Evolutionary conservation across 2,329 filamentous ascomycete genomes (phyloP).

Genomic region (Fusarium devonianum): DNA sequence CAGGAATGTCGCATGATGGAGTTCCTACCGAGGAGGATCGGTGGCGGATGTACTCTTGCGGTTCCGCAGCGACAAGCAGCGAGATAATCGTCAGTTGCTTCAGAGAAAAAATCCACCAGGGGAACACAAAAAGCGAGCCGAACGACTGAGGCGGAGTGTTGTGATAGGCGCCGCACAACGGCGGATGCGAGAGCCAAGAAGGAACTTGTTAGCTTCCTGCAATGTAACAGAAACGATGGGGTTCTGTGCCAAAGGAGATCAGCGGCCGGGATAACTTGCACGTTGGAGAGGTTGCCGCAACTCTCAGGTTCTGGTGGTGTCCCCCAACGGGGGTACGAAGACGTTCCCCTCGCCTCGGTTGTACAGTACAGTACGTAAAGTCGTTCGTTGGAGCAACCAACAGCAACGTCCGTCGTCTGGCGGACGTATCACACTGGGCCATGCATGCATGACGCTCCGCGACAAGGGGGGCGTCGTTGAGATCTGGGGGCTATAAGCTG

Average conservation of each 20-base stretch:
- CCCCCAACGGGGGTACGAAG: conserved; percentile 19
- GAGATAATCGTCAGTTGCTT: conserved; percentile 3
- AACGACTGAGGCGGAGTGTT: not conserved
- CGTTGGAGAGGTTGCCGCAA: conserved; percentile 18
- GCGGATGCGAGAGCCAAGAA: not conserved
- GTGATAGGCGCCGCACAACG: conserved; percentile 3
- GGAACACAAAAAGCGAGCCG: not conserved
- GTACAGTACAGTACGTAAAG: no score
- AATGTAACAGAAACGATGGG: conserved; percentile 34
- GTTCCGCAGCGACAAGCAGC: conserved; percentile 14
- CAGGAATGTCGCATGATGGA: no score
- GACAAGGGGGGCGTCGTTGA: conserved; percentile 12
- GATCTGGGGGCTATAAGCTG: conserved; percentile 4
- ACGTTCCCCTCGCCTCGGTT: conserved; percentile 10
- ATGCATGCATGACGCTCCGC: conserved; percentile 27
- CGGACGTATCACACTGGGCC: conserved; percentile 11
- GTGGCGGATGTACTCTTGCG: conserved; percentile 11
- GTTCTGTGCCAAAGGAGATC: conserved; percentile 34
- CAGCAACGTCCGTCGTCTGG: conserved; percentile 9
- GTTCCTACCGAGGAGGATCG: no score
- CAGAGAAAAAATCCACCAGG: not conserved
- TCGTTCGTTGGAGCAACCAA: not conserved
- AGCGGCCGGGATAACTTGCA: conserved; percentile 37
- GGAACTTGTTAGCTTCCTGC: conserved; percentile 19
- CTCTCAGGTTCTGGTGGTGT: conserved; percentile 21